Base-by-base conservation (phyloP, 176 grass and related monocot species). In the Aegilops longissima region DNA sequence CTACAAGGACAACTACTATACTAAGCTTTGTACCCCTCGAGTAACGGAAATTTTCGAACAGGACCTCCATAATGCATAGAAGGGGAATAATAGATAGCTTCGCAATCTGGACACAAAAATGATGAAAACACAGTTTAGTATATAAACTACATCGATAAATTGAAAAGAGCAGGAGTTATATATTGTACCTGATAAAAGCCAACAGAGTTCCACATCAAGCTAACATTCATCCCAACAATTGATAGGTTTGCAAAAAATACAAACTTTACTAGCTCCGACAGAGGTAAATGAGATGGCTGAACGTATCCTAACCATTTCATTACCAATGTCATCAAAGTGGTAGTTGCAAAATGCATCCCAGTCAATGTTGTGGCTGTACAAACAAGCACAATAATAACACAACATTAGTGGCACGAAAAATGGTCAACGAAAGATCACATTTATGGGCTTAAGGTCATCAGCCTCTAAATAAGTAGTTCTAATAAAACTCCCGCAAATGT, bases 201-300 rank as follows among this genome's bases (percentile, higher is more conserved):
- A n/a, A 89, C 90, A 70, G 87, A 92, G 76, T 92, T 92, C 87
- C 90, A 92, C 90, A 89, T 92, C 83, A 92, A 77, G 76, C 89
- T 91, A 63, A 91, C 81, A 70, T 91, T 91, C 89, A 91, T 91
- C 61, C 89, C 89, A 38, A 92, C 83, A 78, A 92, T 86, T 62
- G 90, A 92, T 74, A 92, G 39, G 83, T 92, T 92, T 39, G 86
- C 90, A 25, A 92, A 88, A 44, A 92, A 56, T 23, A 92, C 86
- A 88, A 91, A 92, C 45, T 86, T 92, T 34, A 92, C 21, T 61
- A 92, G 86, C 38, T 92, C 86, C 18, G 66, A 56, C 5, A 92
- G 18, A 29, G 90, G 90, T 52, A 92, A 83, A 88, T 86, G 73
- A 38, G 90, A 85, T 51, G 90, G 65, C 73, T 92, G 90, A 83